Evolutionary conservation across 202 grass and related monocot species (phyloP), one percentile per base, ranked within the genome.

Genomic region (Setaria italica): DNA sequence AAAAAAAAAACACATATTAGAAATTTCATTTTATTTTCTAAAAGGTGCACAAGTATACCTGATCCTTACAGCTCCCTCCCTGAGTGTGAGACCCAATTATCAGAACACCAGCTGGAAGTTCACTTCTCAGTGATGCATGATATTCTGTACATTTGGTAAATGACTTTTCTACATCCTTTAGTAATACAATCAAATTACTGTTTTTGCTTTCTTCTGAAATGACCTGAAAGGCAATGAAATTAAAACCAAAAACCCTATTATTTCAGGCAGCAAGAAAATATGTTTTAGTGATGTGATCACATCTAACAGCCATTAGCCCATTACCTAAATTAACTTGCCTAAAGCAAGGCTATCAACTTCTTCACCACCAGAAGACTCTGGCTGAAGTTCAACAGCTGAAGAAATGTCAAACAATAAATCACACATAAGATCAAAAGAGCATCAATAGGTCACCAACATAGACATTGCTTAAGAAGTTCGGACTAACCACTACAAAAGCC

Each of bases 401-500:
- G 30, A 88, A 83, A 72, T 49, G 9, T 30, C 5, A 37, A 55
- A 78, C 21, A 39, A n/a, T 35, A 50, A 70, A 83, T 66, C 25
- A 16, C 20, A 57, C 72, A 56, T n/a, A 59, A 72, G 74, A 85
- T 20, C 39, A 62, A 50, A 78, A 62, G 15, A 87, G 8, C 17
- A 81, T n/a, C 47, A 72, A 25, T 33, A 21, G 15, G 43, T 21
- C 56, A 65, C 39, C 14, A 84, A 69, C 62, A 53, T n/a, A 42
- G 19, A 46, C n/a, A 53, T 54, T 63, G 33, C 35, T 43, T 32
- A 42, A 37, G 62, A 74, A 80, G 45, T 82, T 77, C 45, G 67
- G 32, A 82, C 86, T 77, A 70, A 97, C 73, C 72, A 14, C 92
- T 89, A 5, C 94, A 97, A 47, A 97, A 84, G 33, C 91, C 91